phyloP scores from a whole-genome alignment of 345 rosid species.

The Hibiscus trionum region DNA sequence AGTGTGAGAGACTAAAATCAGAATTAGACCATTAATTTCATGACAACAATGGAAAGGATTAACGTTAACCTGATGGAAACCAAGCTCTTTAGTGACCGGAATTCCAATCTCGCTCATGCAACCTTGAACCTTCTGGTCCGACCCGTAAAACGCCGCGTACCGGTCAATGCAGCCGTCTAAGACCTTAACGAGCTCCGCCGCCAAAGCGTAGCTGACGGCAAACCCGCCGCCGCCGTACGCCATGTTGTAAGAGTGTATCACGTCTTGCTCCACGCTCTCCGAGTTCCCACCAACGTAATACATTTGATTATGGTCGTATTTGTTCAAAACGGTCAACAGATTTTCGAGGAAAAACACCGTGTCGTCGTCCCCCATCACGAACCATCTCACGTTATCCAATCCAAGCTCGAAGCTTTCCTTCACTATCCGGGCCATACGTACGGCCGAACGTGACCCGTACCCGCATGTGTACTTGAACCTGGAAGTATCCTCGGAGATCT shows the following conservation, averaged over 20 bases:
- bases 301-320: conserved; percentile 86
- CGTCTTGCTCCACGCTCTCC: conserved; percentile 82
- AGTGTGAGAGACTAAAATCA: too few relatives aligned
- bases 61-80: conserved; percentile 75
- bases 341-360: conserved; percentile 79
- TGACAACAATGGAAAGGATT: too few relatives aligned
- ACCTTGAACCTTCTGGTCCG: conserved; percentile 76
- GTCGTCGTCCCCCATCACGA: conserved; percentile 92
- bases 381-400: conserved; percentile 69
- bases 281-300: conserved; percentile 76
- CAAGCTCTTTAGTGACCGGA: conserved; percentile 66
- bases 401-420: conserved; percentile 80
- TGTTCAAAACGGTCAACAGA: conserved; percentile 47
- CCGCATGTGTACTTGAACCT: conserved; percentile 54
- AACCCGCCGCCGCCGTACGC: conserved; percentile 91
- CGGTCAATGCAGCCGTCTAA: conserved; percentile 82
- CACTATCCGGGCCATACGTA: conserved; percentile 66
- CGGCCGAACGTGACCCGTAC: conserved; percentile 69
- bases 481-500: conserved; percentile 59
- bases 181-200: conserved; percentile 55
- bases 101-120: conserved; percentile 81
- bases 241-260: conserved; percentile 72
- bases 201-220: conserved; percentile 71
- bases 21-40: too few relatives aligned
- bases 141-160: conserved; percentile 62